A percentile compares a stretch with the other conserved stretches of the same genome.
phyloP scores from a whole-genome alignment of 1,139 yeast genomes.

The Candida neerlandica region DNA sequence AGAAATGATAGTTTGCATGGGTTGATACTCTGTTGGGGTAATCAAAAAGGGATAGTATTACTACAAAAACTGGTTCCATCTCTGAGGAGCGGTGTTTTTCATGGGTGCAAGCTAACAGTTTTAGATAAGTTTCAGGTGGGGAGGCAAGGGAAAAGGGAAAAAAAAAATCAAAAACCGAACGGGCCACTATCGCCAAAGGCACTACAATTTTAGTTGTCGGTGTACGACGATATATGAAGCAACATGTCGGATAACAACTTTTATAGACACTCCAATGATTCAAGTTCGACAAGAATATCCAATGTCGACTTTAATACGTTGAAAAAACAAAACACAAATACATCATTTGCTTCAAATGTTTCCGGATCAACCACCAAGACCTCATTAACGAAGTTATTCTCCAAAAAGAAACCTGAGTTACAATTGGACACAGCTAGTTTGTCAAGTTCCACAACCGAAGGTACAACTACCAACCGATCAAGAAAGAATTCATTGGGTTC shows the following conservation, averaged over 20 bases:
- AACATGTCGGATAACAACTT: conserved; percentile 10
- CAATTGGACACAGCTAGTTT: conserved; percentile 33
- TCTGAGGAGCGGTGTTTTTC: too few relatives aligned
- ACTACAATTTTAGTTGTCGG: too few relatives aligned
- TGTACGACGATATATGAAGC: not conserved
- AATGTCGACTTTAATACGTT: conserved; percentile 45
- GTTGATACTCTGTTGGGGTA: too few relatives aligned
- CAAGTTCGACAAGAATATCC: conserved; percentile 27
- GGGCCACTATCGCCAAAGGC: too few relatives aligned
- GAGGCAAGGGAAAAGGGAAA: too few relatives aligned
- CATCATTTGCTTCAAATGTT: conserved; percentile 29
- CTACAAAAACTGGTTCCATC: too few relatives aligned
- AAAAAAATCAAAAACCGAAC: too few relatives aligned
- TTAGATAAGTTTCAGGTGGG: too few relatives aligned
- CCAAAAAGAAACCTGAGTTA: conserved; percentile 28
- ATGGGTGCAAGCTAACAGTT: too few relatives aligned
- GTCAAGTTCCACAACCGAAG: conserved; percentile 20
- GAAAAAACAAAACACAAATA: conserved; percentile 37
- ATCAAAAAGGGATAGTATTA: too few relatives aligned
- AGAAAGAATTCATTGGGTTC: conserved; percentile 34
- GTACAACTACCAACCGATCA: conserved; percentile 11
- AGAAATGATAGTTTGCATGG: too few relatives aligned
- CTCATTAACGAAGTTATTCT: conserved; percentile 35
- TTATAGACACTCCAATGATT: conserved; percentile 25
- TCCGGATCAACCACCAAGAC: conserved; percentile 27